These are phyloP conservation scores for Penicillium longicatenatum DNA, from an alignment of 495 filamentous ascomycete species.

Conservation along the genomic window DNA sequence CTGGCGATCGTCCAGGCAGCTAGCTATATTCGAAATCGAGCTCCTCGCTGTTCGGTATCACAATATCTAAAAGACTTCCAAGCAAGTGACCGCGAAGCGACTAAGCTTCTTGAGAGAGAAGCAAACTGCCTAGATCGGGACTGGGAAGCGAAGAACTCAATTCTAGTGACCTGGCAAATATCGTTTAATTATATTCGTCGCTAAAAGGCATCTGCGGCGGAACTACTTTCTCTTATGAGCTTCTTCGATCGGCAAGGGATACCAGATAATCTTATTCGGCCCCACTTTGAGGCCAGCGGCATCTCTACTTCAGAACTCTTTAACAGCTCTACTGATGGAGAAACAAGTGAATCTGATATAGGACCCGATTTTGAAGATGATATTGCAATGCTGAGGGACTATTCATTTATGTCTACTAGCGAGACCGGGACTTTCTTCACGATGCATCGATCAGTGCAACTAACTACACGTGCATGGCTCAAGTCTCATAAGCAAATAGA, in stretches of 20 bases:
- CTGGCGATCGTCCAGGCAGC: constrained; percentile 36
- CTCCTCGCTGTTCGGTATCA: constrained; percentile 8
- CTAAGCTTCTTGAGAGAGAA: neutral
- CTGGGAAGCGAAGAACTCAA: constrained; percentile 21
- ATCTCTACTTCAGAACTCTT: neutral
- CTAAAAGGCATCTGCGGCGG: constrained; percentile 21
- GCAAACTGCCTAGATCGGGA: constrained; percentile 18
- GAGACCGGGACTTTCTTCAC: constrained; percentile 8
- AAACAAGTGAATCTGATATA: neutral
- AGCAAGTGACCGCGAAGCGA: neutral
- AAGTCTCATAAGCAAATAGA: constrained; percentile 32
- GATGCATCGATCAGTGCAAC: constrained; percentile 28
- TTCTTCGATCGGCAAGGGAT: constrained; percentile 23
- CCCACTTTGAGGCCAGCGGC: neutral
- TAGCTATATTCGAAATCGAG: constrained; percentile 39
- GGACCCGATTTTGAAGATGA: constrained; percentile 42
- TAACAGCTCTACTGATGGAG: neutral
- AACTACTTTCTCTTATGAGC: constrained; percentile 31
- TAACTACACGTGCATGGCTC: constrained; percentile 26
- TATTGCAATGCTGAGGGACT: constrained; percentile 38
- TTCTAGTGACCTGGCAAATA: constrained; percentile 34
- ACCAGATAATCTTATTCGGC: constrained; percentile 5
- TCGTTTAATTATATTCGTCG: constrained; percentile 30
- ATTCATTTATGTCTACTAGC: constrained; percentile 38
- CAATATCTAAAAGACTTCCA: constrained; percentile 40